Percentiles rank a stretch among this genome's conserved stretches.
phyloP scores from a whole-genome alignment of 768 basidiomycete species.

The Serendipita sp. region DNA sequence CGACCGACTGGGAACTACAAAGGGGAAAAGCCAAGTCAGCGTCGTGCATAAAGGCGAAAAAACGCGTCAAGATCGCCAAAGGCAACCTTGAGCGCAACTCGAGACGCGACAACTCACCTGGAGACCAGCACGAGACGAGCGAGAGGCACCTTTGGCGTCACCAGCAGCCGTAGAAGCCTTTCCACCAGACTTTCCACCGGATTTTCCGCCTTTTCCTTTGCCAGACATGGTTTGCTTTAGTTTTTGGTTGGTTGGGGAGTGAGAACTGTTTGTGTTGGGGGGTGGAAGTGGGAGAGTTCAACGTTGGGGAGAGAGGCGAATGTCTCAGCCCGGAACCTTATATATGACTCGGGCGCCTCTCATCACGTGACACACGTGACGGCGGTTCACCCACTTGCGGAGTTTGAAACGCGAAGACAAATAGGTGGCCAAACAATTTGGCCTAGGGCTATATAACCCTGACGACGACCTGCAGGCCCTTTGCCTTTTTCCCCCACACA shows the following conservation, averaged over 20 bases:
- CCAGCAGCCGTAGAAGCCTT: slow-evolving; percentile 28
- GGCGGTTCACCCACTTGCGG: no score
- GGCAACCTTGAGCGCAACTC: not conserved
- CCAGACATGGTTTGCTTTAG: slow-evolving; percentile 21
- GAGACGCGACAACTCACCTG: slow-evolving; percentile 30
- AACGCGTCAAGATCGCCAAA: no score
- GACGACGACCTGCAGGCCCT: no score
- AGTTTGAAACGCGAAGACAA: no score
- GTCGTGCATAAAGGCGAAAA: no score
- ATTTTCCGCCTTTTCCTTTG: slow-evolving; percentile 18
- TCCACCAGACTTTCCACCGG: slow-evolving; percentile 45
- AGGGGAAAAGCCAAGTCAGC: not conserved
- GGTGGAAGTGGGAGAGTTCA: not conserved
- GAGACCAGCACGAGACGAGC: slow-evolving; percentile 59
- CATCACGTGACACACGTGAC: no score
- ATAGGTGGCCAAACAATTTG: no score
- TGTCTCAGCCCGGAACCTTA: no score
- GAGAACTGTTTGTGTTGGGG: not conserved
- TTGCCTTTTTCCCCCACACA: no score
- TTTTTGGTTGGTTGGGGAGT: not conserved
- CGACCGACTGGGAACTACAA: slow-evolving; percentile 72
- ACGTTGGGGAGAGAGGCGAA: no score
- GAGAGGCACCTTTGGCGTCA: slow-evolving; percentile 40
- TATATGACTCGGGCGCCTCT: no score
- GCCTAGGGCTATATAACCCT: no score